phyloP scores from a whole-genome alignment of 352 stramenopile species.

The Pelagophyceae sp. region DNA sequence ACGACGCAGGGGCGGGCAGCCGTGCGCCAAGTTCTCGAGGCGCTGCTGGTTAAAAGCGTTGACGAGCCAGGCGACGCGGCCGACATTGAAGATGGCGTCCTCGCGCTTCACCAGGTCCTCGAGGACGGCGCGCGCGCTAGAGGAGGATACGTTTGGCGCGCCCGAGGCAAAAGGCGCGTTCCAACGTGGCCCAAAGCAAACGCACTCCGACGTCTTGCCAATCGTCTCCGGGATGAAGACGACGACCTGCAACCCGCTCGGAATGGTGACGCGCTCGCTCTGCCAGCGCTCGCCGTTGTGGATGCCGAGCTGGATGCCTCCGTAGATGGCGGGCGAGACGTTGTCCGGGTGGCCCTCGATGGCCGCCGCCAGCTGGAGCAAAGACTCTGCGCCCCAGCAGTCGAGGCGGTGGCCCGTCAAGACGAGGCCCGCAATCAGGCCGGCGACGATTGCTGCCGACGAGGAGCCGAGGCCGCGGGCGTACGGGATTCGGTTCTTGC shows the following conservation, averaged over 20 bases:
- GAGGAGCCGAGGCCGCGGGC: constrained; percentile 88
- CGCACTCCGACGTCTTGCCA: constrained; percentile 64
- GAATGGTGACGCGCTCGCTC: constrained; percentile 88
- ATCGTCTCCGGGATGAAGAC: constrained; percentile 97
- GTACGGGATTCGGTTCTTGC: constrained; percentile 94
- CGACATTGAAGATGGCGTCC: constrained; percentile 92
- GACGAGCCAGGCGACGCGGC: constrained; percentile 89
- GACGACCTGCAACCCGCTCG: constrained; percentile 89
- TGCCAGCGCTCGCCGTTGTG: constrained; percentile 90
- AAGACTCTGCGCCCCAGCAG: constrained; percentile 69
- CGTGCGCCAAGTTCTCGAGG: constrained; percentile 90
- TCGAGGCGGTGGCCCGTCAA: constrained; percentile 75
- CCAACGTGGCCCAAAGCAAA: too few relatives aligned
- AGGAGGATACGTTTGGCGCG: constrained; percentile 54
- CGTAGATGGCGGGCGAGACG: constrained; percentile 95
- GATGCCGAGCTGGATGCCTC: constrained; percentile 89
- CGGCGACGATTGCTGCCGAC: constrained; percentile 94
- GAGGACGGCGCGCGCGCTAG: constrained; percentile 79
- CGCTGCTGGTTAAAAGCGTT: constrained; percentile 91
- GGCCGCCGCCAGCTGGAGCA: constrained; percentile 91
- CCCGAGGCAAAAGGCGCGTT: not conserved
- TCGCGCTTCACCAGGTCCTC: constrained; percentile 66
- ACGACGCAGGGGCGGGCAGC: constrained; percentile 83
- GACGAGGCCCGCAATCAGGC: constrained; percentile 94
- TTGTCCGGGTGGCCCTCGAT: constrained; percentile 99